Evolutionary conservation across 345 rosid genomes (phyloP), one percentile per base, ranked within the genome.

Genomic region (Dipteronia dyeriana): DNA sequence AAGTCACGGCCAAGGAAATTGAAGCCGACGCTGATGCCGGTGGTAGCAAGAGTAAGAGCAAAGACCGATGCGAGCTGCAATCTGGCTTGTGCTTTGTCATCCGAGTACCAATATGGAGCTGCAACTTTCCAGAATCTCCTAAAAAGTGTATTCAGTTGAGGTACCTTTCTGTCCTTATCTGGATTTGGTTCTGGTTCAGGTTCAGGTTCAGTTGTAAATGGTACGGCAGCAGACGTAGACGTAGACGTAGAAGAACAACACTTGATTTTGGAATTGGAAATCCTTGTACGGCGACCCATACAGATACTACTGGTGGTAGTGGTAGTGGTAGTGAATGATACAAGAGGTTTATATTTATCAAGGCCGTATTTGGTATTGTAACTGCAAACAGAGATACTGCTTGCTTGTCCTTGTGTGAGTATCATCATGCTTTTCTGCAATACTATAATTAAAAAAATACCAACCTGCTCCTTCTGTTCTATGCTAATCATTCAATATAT

Each of bases 1-100:
- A 95, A 95, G 81, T 95, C 99, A 61, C 98, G 99, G 78, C 99
- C 99, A 47, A 95, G 99, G 85, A 93, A 95, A 84, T 74, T 95
- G 86, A 95, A 95, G 77, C 96, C 98, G 39, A 95, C 97, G 84
- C 98, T 93, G 79, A 93, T 90, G 74, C 98, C 99, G 10, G 98
- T 93, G 71, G 98, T 95, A 71, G 85, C 97, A 47, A 95, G 84
- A 51, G 96, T 95, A 43, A 95, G 96, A 62, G 97, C 98, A 74
- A 95, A 91, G 13, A 93, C 97, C 59, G 90, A 87, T 17, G 91
- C 98, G 14, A 95, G 91, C 79, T 89, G 99, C 77, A 91, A 76
- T 85, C 97, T 86, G 29, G 94, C 99, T 75, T 88, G 92, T 53
- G 65, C 82, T 78, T 86, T 88, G 80, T 95, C 99, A 19, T 93